Evolutionary conservation across 2,329 filamentous ascomycete species (phyloP).

Genomic region (Penicillium glabrum): DNA sequence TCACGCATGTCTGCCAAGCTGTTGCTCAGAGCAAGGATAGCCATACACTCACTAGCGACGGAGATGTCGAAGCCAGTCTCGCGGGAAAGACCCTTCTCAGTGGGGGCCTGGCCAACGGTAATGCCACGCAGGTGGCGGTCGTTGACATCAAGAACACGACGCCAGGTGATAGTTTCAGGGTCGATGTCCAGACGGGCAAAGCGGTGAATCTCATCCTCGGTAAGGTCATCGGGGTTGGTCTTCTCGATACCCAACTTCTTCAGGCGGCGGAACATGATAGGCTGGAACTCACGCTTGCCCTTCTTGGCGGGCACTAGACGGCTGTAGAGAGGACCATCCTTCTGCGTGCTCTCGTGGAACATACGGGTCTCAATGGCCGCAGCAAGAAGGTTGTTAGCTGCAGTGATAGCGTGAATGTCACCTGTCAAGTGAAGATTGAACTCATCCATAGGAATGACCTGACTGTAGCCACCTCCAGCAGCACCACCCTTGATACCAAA

Average conservation of each 20-base stretch:
- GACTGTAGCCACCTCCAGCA: constrained; percentile 95
- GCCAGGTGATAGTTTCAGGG: constrained; percentile 95
- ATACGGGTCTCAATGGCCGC: constrained; percentile 97
- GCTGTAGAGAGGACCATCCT: constrained; percentile 82
- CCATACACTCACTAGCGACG: constrained; percentile 97
- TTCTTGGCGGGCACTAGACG: constrained; percentile 88
- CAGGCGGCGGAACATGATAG: constrained; percentile 87
- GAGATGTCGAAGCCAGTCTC: constrained; percentile 97
- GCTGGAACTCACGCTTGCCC: constrained; percentile 80
- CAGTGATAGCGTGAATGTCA: constrained; percentile 95
- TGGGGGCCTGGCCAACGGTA: constrained; percentile 82
- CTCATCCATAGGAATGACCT: constrained; percentile 99
- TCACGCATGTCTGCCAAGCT: constrained; percentile 86
- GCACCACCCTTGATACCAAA: constrained; percentile 99
- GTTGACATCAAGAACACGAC: constrained; percentile 93
- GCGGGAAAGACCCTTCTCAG: constrained; percentile 84
- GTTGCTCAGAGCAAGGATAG: constrained; percentile 90
- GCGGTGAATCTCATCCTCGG: constrained; percentile 78
- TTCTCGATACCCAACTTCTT: constrained; percentile 97
- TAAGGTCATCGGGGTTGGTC: constrained; percentile 87
- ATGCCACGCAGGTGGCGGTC: constrained; percentile 89
- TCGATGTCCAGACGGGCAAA: constrained; percentile 98
- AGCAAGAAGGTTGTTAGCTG: constrained; percentile 93
- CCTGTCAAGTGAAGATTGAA: constrained; percentile 98
- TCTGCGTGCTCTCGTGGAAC: constrained; percentile 96